These are phyloP conservation scores for Paraconiothyrium brasiliense DNA, from an alignment of 2,329 filamentous ascomycete genomes.

Conservation along the genomic window DNA sequence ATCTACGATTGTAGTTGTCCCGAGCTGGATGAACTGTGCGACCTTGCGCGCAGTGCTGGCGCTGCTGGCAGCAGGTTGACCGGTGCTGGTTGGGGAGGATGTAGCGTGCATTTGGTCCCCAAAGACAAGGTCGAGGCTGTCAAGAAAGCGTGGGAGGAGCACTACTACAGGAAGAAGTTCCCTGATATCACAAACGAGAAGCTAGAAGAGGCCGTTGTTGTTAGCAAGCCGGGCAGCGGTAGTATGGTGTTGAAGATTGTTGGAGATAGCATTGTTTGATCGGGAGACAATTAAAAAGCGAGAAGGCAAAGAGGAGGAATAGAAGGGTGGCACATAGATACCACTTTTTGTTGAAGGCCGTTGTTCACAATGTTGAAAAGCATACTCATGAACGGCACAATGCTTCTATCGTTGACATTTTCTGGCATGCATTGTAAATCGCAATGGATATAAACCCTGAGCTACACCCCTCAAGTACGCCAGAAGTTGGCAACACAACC, in stretches of 20 bases:
- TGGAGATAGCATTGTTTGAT: constrained; percentile 41
- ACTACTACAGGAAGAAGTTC: constrained; percentile 82
- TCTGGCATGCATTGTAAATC: background rate
- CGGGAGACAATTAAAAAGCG: background rate
- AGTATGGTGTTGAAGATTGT: constrained; percentile 52
- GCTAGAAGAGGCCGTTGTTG: constrained; percentile 80
- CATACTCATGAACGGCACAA: background rate
- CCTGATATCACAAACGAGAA: constrained; percentile 76
- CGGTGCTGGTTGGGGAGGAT: constrained; percentile 96
- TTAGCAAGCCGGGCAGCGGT: constrained; percentile 85
- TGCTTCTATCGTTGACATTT: background rate
- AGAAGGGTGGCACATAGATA: background rate
- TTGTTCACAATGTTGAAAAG: background rate
- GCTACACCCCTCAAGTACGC: too few relatives aligned
- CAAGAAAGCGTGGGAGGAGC: constrained; percentile 76
- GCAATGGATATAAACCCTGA: background rate
- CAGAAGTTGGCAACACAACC: too few relatives aligned
- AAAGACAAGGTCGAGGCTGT: constrained; percentile 82
- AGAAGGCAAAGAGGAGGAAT: background rate
- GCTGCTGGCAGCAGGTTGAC: constrained; percentile 87
- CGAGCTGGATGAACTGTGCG: constrained; percentile 89
- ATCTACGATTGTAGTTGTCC: constrained; percentile 91
- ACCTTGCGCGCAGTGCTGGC: constrained; percentile 79
- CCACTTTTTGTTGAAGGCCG: background rate
- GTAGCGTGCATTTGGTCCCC: constrained; percentile 91